Base-by-base conservation (phyloP, 1,284 basidiomycete species). In the Trichosporon coremiiforme region DNA sequence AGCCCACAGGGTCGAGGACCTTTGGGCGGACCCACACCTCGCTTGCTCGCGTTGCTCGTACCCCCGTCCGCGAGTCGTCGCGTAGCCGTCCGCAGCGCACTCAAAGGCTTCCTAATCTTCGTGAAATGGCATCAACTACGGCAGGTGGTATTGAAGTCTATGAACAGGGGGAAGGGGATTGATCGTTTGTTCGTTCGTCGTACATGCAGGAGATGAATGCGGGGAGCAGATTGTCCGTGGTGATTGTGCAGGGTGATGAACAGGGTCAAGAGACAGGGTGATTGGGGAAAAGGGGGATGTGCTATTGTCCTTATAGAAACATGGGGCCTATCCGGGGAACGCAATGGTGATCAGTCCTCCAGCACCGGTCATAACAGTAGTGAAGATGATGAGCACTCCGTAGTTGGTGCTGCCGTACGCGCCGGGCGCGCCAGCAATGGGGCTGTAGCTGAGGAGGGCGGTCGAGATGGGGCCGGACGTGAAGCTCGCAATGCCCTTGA, bases 401-500 rank as follows among this genome's bases (percentile, higher is more conserved):
- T 69, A 73, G 67, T 73, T 75, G 6, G 73, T 75, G 4, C 73
- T 68, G 6, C 78, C 79, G 57, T 77, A 79, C 8, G 73, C 77
- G 9, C 76, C 76, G 0, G 72, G 70, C 0, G 76, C 75, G 2
- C 70, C 71, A 2, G 8, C 29, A 38, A 78, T 62, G 0, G 68
- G 64, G 35, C 64, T 68, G 2, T 65, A 45, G 15, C 69, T 66
- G 36, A 80, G 75, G 2, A 79, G 69, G 0, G 72, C 75, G 3
- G 75, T 74, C 2, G 78, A 78, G 7, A 79, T 66, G 8, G 78
- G 78, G 4, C 79, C 79, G 1, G 75, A 77, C 17, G 72, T 70
- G 62, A 80, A 76, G 15, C 74, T 74, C 5, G 76, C 78, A 35
- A 84, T 73, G 15, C 83, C 83, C 55, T 80, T 71, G 22, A 77